Conservation (phyloP, 1,139 yeast genomes). For the Kodamaea fungicola region DNA sequence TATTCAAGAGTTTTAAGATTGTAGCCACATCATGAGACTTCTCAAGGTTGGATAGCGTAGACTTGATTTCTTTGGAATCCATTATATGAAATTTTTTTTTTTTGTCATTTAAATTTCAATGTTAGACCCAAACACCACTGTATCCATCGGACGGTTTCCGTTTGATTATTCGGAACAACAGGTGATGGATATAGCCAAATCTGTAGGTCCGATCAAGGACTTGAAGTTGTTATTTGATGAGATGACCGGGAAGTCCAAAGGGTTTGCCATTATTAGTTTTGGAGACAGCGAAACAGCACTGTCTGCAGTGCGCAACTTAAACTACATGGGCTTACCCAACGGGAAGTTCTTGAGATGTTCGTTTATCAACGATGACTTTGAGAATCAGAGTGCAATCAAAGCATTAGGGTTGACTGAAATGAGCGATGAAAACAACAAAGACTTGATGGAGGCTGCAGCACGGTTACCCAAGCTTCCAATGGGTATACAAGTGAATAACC, state of each 20-base stretch:
- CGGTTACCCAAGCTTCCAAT: constrained; percentile 43
- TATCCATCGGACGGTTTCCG: constrained; percentile 17
- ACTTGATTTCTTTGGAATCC: constrained; percentile 74
- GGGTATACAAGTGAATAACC: constrained; percentile 51
- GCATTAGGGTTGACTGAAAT: constrained; percentile 6
- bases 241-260: constrained; percentile 86
- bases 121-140: constrained; percentile 10
- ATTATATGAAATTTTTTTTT: constrained; percentile 23
- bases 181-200: constrained; percentile 68
- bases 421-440: constrained; percentile 12
- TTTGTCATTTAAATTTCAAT: not conserved
- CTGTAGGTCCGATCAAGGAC: constrained; percentile 84
- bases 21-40: constrained; percentile 67
- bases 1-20: constrained; percentile 62
- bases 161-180: constrained; percentile 71
- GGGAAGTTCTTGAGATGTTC: constrained; percentile 68
- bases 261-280: constrained; percentile 85
- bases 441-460: constrained; percentile 6
- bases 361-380: constrained; percentile 47
- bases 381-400: constrained; percentile 8
- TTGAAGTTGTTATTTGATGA: constrained; percentile 80
- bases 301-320: constrained; percentile 85
- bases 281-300: constrained; percentile 77
- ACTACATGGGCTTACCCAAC: constrained; percentile 74
- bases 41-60: constrained; percentile 69